phyloP scores from a whole-genome alignment of 208 protist species.

The Balamuthia mandrillaris region DNA sequence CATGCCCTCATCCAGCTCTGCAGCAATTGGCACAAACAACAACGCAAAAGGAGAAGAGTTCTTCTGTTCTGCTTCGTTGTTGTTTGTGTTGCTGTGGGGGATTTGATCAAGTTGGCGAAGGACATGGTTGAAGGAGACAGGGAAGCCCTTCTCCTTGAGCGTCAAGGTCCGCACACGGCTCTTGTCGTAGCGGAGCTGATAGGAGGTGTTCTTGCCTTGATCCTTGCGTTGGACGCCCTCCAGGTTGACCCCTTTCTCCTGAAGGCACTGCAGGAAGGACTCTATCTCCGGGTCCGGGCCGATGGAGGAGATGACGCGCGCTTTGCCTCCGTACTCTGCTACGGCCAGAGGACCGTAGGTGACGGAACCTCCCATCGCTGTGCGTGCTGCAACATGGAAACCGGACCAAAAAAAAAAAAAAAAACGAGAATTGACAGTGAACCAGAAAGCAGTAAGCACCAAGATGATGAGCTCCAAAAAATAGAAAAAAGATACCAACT shows the following conservation, averaged over 20 bases:
- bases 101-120: too few relatives aligned
- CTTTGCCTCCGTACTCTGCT: background rate
- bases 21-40: background rate
- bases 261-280: background rate
- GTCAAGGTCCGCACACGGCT: background rate
- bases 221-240: too few relatives aligned
- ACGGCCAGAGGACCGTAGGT: conserved; percentile 10
- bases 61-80: too few relatives aligned
- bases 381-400: too few relatives aligned
- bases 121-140: too few relatives aligned
- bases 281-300: background rate
- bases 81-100: too few relatives aligned
- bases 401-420: too few relatives aligned
- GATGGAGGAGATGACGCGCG: background rate
- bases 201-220: background rate
- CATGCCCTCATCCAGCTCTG: background rate
- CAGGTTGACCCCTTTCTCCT: too few relatives aligned
- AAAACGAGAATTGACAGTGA: too few relatives aligned
- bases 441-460: too few relatives aligned
- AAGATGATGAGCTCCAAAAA: too few relatives aligned
- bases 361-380: conserved; percentile 5
- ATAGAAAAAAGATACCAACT: background rate
- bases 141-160: background rate
- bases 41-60: too few relatives aligned
- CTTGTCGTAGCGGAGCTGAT: conserved; percentile 11